A percentile compares a stretch with the other conserved stretches of the same genome.
Evolutionary conservation across 2,329 filamentous ascomycete species (phyloP).

Genomic region (Arachnomyces sp.): DNA sequence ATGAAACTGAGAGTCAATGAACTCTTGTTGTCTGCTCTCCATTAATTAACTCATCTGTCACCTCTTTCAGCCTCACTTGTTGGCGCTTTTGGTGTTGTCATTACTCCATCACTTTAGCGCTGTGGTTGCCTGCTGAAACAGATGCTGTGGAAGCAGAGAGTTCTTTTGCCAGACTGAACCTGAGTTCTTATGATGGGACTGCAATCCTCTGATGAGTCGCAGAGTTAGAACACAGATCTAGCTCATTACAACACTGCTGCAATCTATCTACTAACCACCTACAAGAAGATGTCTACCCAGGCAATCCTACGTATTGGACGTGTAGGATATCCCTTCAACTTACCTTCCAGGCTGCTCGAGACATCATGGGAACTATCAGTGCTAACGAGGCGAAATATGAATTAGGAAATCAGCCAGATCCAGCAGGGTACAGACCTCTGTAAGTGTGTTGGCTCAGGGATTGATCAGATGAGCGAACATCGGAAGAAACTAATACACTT

Average conservation of each 20-base stretch:
- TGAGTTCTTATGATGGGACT: no score
- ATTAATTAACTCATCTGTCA: no score
- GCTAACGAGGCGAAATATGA: conserved; percentile 13
- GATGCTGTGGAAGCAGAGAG: no score
- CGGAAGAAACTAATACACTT: conserved; percentile 6
- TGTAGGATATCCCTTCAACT: conserved; percentile 41
- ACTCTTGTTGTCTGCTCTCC: no score
- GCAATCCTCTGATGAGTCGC: no score
- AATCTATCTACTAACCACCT: no score
- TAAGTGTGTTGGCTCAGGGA: conserved; percentile 40
- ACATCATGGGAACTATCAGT: background rate
- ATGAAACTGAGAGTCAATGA: no score
- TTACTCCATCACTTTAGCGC: no score
- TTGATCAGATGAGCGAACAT: background rate
- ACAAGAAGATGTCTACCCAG: conserved; percentile 62
- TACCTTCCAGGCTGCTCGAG: conserved; percentile 1
- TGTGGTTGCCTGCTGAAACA: no score
- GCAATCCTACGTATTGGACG: conserved; percentile 82
- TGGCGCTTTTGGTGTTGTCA: no score
- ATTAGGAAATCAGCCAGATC: conserved; percentile 74
- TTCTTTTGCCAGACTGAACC: no score
- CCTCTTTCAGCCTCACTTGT: no score
- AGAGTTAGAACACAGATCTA: conserved; percentile 4
- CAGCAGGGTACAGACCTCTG: conserved; percentile 78
- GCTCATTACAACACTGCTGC: conserved; percentile 1